Conservation (phyloP, 164 flowering plant species). For the Chloranthus sessilifolius region DNA sequence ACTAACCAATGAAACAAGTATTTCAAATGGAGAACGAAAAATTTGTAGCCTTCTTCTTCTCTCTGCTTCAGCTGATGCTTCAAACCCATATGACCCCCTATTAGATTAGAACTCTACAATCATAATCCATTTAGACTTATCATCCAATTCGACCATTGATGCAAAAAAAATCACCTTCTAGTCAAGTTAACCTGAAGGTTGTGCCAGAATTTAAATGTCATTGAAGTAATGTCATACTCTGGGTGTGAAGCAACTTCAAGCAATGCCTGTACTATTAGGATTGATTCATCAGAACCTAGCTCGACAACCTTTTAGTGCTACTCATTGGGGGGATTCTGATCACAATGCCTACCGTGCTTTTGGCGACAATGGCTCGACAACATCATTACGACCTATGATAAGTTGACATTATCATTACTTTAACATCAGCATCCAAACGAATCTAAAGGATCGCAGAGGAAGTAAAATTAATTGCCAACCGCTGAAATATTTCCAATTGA, state of each 20-base stretch:
- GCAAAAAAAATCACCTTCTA: slow-evolving; percentile 46
- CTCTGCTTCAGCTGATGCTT: slow-evolving; percentile 76
- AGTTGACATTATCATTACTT: too few species aligned
- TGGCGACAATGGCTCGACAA: too few species aligned
- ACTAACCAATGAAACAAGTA: slow-evolving; percentile 88
- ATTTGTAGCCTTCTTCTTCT: slow-evolving; percentile 64
- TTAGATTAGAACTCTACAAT: slow-evolving; percentile 9
- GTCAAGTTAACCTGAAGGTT: slow-evolving; percentile 82
- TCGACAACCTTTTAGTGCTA: too few species aligned
- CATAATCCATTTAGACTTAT: slow-evolving; percentile 6
- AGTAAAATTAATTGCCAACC: too few species aligned
- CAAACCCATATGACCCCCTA: slow-evolving; percentile 71
- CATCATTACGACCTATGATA: too few species aligned
- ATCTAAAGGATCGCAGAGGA: too few species aligned
- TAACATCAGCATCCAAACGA: too few species aligned
- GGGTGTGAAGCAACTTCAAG: slow-evolving; percentile 92
- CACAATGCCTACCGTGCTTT: too few species aligned
- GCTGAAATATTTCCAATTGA: too few species aligned
- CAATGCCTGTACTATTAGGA: slow-evolving; percentile 82
- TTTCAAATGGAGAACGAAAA: slow-evolving; percentile 74
- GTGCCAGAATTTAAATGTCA: slow-evolving; percentile 99
- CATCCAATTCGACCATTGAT: background rate
- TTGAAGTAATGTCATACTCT: slow-evolving; percentile 92
- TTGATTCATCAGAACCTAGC: slow-evolving; percentile 80
- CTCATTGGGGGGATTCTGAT: too few species aligned